A percentile compares a stretch with the other conserved stretches of the same genome.
phyloP scores from a whole-genome alignment of 768 basidiomycete genomes.

The Lactarius quietus region DNA sequence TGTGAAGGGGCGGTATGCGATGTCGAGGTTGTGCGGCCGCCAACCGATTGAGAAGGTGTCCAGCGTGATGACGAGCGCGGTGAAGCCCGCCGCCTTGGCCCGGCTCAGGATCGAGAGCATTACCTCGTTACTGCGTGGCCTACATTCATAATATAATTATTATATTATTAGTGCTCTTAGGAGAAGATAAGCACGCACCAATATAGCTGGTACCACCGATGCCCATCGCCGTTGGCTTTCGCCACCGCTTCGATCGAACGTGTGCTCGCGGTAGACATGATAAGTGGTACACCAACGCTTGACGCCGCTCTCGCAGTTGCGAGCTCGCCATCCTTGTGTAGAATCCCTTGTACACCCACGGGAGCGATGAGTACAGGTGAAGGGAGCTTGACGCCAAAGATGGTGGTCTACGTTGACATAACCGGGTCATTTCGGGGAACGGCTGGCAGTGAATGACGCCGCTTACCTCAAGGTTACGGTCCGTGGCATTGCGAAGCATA shows the following conservation, averaged over 20 bases:
- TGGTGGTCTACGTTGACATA: constrained; percentile 48
- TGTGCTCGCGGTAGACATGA: constrained; percentile 71
- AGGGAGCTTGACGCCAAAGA: constrained; percentile 63
- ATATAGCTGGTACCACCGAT: constrained; percentile 81
- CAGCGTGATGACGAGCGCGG: constrained; percentile 71
- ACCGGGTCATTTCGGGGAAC: neutral
- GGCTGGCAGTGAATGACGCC: neutral
- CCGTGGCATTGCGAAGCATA: constrained; percentile 63
- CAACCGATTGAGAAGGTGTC: constrained; percentile 73
- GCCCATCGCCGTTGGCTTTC: constrained; percentile 59
- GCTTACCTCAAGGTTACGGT: constrained; percentile 51
- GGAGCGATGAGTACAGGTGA: constrained; percentile 66
- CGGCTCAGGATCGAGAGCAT: constrained; percentile 63
- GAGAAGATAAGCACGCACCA: constrained; percentile 41
- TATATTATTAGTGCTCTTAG: neutral
- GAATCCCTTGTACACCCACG: constrained; percentile 67
- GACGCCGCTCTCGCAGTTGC: constrained; percentile 57
- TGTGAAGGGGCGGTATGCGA: constrained; percentile 59
- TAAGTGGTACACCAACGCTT: constrained; percentile 60
- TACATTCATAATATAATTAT: constrained; percentile 27
- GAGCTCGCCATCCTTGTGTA: constrained; percentile 67
- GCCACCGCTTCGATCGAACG: constrained; percentile 76
- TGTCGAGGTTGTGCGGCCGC: constrained; percentile 71
- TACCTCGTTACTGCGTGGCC: constrained; percentile 60
- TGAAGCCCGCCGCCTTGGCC: constrained; percentile 63